Evolutionary conservation across 2,329 filamentous ascomycete genomes (phyloP).

Genomic region (Aureobasidium musti): DNA sequence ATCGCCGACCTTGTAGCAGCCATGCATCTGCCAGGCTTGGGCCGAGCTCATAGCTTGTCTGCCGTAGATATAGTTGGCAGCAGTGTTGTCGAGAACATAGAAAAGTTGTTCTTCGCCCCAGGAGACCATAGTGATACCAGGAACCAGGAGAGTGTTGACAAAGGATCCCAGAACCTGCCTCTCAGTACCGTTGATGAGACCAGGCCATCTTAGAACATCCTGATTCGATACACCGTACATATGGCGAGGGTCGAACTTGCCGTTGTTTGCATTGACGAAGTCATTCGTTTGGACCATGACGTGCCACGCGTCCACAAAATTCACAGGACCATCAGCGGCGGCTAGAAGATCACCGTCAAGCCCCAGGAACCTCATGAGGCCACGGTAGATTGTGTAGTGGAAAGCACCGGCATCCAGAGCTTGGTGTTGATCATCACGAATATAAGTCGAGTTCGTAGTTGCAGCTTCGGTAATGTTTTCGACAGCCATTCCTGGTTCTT

Average conservation of each 20-base stretch:
- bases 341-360: conserved; percentile 60
- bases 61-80: conserved; percentile 65
- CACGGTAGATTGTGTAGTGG: conserved; percentile 65
- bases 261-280: conserved; percentile 61
- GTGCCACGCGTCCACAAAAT: conserved; percentile 59
- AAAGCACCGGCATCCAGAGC: conserved; percentile 64
- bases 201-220: conserved; percentile 66
- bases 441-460: conserved; percentile 53
- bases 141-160: conserved; percentile 61
- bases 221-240: conserved; percentile 67
- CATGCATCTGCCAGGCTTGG: conserved; percentile 63
- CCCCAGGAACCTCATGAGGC: conserved; percentile 62
- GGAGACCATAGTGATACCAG: conserved; percentile 61
- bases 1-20: conserved; percentile 61
- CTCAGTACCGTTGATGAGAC: conserved; percentile 59
- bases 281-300: conserved; percentile 61
- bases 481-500: conserved; percentile 57
- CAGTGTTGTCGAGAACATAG: conserved; percentile 65
- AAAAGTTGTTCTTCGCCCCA: conserved; percentile 69
- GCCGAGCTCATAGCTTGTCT: conserved; percentile 63
- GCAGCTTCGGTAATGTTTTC: conserved; percentile 53
- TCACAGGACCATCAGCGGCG: conserved; percentile 46
- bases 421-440: conserved; percentile 55
- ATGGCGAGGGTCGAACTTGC: conserved; percentile 63
- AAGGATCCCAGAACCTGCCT: conserved; percentile 60